Evolutionary conservation across 2,329 filamentous ascomycete species (phyloP).

Genomic region (Epicoccum nigrum): DNA sequence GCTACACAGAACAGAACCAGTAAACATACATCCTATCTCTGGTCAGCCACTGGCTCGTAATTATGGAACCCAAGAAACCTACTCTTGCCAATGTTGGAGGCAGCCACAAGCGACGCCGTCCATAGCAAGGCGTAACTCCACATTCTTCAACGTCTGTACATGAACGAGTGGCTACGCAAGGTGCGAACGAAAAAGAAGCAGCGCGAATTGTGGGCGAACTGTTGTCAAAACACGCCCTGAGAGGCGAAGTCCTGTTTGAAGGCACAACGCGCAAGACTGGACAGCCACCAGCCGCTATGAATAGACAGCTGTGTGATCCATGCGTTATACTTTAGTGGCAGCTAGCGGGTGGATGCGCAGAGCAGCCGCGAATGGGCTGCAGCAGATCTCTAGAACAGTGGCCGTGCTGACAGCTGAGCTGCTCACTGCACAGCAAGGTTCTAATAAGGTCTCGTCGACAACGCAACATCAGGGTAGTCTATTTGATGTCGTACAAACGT

Average conservation of each 20-base stretch:
- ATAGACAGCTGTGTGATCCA: constrained; percentile 32
- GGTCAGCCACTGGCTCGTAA: not conserved
- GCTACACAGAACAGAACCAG: not conserved
- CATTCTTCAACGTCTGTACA: constrained; percentile 29
- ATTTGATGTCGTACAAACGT: constrained; percentile 6
- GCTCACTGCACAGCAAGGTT: not conserved
- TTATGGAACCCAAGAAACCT: constrained; percentile 18
- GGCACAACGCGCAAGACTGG: constrained; percentile 4
- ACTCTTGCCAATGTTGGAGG: constrained; percentile 17
- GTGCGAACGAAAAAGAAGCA: constrained; percentile 20
- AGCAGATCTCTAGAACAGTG: constrained; percentile 21
- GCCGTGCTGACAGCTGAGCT: constrained; percentile 33
- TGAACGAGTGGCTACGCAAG: constrained; percentile 19
- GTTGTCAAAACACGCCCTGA: constrained; percentile 12
- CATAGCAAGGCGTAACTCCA: constrained; percentile 28
- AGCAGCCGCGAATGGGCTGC: constrained; percentile 27
- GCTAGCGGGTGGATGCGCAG: constrained; percentile 20
- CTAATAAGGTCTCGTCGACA: not conserved
- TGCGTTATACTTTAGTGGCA: constrained; percentile 29
- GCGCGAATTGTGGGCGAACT: constrained; percentile 1
- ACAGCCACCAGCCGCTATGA: constrained; percentile 27
- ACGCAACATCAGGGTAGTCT: constrained; percentile 1
- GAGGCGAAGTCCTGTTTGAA: constrained; percentile 9
- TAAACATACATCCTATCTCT: constrained; percentile 26
- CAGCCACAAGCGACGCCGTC: constrained; percentile 21